Evolutionary conservation across 2,329 filamentous ascomycete species (phyloP), one percentile per base, ranked within the genome.

Genomic region (Mollisia scopiformis): DNA sequence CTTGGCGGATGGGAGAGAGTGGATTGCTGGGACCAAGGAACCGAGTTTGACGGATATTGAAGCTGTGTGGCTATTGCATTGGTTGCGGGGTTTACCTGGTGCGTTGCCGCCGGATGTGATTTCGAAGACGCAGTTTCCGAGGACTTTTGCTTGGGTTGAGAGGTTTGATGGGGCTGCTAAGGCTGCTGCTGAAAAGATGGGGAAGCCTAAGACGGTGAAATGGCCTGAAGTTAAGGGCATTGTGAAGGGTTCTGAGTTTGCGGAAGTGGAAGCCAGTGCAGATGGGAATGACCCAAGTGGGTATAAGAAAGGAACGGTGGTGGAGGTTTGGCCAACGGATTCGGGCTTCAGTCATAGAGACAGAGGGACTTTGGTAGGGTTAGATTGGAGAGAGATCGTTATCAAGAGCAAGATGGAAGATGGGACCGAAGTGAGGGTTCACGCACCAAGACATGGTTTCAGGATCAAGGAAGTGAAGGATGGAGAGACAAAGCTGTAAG

Each of bases 31-130:
- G 11, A 83, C 80, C 1, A 69, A 79, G 2, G 72, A 73, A 19
- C 84, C 86, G 1, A 80, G 78, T 1, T 72, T 91, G 63, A 87
- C 84, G 3, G 90, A 93, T 72, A 85, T 92, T 62, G 86, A 92
- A 75, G 79, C 83, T 46, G 76, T 89, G 13, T 91, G 86, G 87
- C 80, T 83, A 0, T 81, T 92, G 65, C 82, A 88, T 73, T 92
- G 89, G 89, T 74, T 91, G 1, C 72, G 75, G 2, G 76, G 74
- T 11, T 76, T 90, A 50, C 81, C 81, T 13, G 82, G 82, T 4
- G 82, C 83, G 14, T 77, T 90, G 50, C 82, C 84, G 3, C 60
- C 75, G 52, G 77, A 82, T 21, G 68, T 79, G 6, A 80, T 91
- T 63, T 82, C 82, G 2, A 70, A 76, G 14, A 72, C 73, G 19